Percentiles rank a stretch among this genome's conserved stretches.
Evolutionary conservation across 2,329 filamentous ascomycete genomes (phyloP).

Genomic region (Plenodomus biglobosus): DNA sequence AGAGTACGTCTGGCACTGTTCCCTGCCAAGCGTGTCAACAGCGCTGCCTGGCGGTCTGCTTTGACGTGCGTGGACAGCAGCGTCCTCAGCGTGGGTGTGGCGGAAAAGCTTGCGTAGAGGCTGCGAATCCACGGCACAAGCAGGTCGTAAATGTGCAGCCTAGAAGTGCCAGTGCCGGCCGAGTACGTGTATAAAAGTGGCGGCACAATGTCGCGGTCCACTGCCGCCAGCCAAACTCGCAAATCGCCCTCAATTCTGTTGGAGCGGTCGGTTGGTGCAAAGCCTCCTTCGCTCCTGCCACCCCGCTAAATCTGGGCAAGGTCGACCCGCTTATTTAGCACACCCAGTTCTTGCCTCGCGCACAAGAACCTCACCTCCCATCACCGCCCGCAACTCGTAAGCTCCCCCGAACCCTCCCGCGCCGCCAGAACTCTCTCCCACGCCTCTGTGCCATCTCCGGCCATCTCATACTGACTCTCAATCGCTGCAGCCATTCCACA

Average conservation of each 20-base stretch:
- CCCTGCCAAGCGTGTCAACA: slow-evolving; percentile 27
- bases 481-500: slow-evolving; percentile 34
- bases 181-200: not conserved
- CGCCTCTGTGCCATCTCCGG: slow-evolving; percentile 14
- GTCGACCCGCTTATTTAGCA: slow-evolving; percentile 48
- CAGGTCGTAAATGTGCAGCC: slow-evolving; percentile 28
- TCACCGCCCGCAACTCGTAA: slow-evolving; percentile 39
- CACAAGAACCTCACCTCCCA: slow-evolving; percentile 43
- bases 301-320: slow-evolving; percentile 45
- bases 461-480: slow-evolving; percentile 30
- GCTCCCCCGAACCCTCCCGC: slow-evolving; percentile 27
- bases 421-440: slow-evolving; percentile 10
- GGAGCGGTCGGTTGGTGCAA: slow-evolving; percentile 26
- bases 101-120: slow-evolving; percentile 41
- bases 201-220: not conserved
- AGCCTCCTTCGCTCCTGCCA: slow-evolving; percentile 36
- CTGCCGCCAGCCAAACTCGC: slow-evolving; percentile 1
- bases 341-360: slow-evolving; percentile 45
- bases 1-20: slow-evolving; percentile 12
- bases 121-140: slow-evolving; percentile 3
- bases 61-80: slow-evolving; percentile 24
- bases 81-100: slow-evolving; percentile 27
- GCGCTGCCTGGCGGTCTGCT: slow-evolving; percentile 35
- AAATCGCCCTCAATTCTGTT: slow-evolving; percentile 11
- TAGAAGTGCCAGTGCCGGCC: slow-evolving; percentile 7